phyloP scores from a whole-genome alignment of 768 basidiomycete genomes.

The Sutorius australiensis region DNA sequence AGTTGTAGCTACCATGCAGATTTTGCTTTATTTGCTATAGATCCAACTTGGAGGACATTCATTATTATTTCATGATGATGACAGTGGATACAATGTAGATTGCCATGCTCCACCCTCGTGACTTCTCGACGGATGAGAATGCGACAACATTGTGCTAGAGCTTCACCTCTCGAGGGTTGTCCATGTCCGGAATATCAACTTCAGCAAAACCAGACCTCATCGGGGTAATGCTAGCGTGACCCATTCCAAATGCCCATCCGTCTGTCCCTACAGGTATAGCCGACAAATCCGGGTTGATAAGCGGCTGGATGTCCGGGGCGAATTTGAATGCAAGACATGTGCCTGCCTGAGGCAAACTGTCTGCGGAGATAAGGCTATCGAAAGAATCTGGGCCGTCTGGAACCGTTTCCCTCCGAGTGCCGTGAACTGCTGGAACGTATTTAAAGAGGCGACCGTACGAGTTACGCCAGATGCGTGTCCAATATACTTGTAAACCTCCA shows the following conservation, averaged over 20 bases:
- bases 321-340: slow-evolving; percentile 66
- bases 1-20: slow-evolving; percentile 8
- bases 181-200: slow-evolving; percentile 9
- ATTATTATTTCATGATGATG: slow-evolving; percentile 9
- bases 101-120: neutral
- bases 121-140: neutral
- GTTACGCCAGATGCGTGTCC: slow-evolving; percentile 86
- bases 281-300: slow-evolving; percentile 58
- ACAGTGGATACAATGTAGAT: slow-evolving; percentile 8
- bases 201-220: slow-evolving; percentile 74
- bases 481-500: slow-evolving; percentile 62
- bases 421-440: slow-evolving; percentile 28
- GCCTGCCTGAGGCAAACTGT: slow-evolving; percentile 15
- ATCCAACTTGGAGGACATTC: neutral
- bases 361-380: neutral
- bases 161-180: slow-evolving; percentile 12
- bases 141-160: slow-evolving; percentile 44
- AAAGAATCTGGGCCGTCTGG: slow-evolving; percentile 45
- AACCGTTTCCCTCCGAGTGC: slow-evolving; percentile 24
- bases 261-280: slow-evolving; percentile 75
- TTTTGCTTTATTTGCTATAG: slow-evolving; percentile 17
- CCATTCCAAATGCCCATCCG: slow-evolving; percentile 72
- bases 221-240: slow-evolving; percentile 74
- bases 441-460: slow-evolving; percentile 81
- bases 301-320: slow-evolving; percentile 62